Base-by-base conservation (phyloP, 345 rosid genomes). In the Durio zibethinus region DNA sequence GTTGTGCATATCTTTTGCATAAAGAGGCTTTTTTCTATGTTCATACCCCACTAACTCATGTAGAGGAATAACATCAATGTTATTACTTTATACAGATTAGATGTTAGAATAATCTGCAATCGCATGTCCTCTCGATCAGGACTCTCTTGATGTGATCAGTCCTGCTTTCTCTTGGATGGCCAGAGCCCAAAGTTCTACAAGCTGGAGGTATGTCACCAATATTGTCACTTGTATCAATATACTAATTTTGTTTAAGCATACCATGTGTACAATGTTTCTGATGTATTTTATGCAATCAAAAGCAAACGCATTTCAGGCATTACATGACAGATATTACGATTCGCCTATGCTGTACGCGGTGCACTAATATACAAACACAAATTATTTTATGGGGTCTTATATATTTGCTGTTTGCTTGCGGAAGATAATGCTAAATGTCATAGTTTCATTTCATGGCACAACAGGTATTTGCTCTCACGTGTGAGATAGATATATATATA, bases 11-110 rank as follows among this genome's bases (percentile, higher is more conserved):
- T 86, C 87, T 85, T 70, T 86, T 85, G 81, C 86, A 81, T 86
- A 89, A 92, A 94, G 93, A 84, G 54, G 84, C 92, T 90, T 90
- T 90, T 90, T 16, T 27, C 4, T 18, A 16, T 31, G 72, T 31
- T 75, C 45, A 29, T 63, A 35, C 78, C 62, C 78, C 78, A 63
- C 78, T 47, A 48, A 29, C 50, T 76, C 72, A 63, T 62, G 56
- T 48, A 52, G 33, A 47, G 72, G 75, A 76, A 76, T 80, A 78
- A 83, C 75, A 76, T 43, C 64, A 73, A 62, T 76, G 77, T 76
- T 57, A 16, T 5, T 65, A 54, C 79, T 80, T 82, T 77, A 45
- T 76, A 60, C 23, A 21, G 79, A 65, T 48, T 60, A 66, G 79
- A 77, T 79, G 35, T 72, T 40, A 60, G 82, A 76, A 81, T 75